Base-by-base conservation (phyloP, 371 early-diverging fungal species). In the Coemansia sp. region DNA sequence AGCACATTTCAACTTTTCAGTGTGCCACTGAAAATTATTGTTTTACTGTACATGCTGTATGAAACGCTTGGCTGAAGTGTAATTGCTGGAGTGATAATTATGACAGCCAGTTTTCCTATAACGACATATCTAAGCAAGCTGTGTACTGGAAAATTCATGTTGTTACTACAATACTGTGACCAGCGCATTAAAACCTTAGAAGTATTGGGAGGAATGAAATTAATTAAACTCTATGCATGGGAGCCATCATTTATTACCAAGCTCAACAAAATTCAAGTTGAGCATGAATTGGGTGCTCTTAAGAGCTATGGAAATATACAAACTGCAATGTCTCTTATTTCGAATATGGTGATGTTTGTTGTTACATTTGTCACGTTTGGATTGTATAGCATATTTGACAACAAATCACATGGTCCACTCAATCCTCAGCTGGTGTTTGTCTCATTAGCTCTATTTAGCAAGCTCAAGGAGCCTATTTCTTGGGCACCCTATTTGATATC, bases 101-200 rank as follows among this genome's bases (percentile, higher is more conserved):
- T 98, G 87, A 64, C 91, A 37, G 59, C 90, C 51, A 83, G 86
- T 47, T 84, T 89, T 44, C 92, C 93, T 0, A 54, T 89, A 16
- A 88, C 91, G 55, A 85, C 86, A 0, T 77, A 70, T 18, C 57
- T 88, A 47, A 84, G 86, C 5, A 77, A 76, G 29, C 80, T 66
- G 44, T 85, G 89, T 81, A 84, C 90, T 36, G 76, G 69, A 4
- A 80, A 87, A 31, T 89, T 92, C 72, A 90, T 91, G 81, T 77
- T 79, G 29, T 90, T 94, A 69, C 93, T 96, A 94, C 84, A 81
- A 14, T 92, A 90, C 77, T 94, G 94, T 77, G 97, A 97, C 70
- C 66, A 79, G 10, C 84, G 96, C 60, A 89, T 94, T 50, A 92
- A 91, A 77, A 67, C 92, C 64, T 94, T 93, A 89, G 89, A 95